Evolutionary conservation across 202 grass and related monocot species (phyloP).

Genomic region (Panicum hallii): DNA sequence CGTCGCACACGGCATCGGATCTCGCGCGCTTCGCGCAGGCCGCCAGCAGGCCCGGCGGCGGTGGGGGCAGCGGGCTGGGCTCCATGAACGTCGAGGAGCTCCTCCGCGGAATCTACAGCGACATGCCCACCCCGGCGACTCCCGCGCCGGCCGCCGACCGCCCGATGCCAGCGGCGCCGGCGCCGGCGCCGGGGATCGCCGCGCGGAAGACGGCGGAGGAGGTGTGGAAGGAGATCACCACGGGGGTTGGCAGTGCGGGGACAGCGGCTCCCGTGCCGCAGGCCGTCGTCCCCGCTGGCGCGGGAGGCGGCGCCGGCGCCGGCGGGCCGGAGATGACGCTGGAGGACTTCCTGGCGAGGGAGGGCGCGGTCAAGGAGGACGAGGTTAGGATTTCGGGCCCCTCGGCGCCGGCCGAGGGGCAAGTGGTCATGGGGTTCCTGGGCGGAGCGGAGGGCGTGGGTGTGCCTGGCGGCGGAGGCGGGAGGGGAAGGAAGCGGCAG

Average conservation of each 20-base stretch:
- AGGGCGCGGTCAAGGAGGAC: constrained; percentile 56
- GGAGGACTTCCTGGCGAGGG: constrained; percentile 92
- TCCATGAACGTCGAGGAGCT: constrained; percentile 96
- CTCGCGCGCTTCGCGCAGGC: constrained; percentile 59
- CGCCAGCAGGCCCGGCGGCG: constrained; percentile 41
- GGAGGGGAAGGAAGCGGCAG: constrained; percentile 74
- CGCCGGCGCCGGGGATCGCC: constrained; percentile 25
- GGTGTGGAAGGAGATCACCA: constrained; percentile 90
- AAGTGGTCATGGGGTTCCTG: constrained; percentile 41
- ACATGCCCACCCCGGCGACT: constrained; percentile 48
- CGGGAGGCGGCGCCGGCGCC: not conserved
- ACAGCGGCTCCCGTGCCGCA: constrained; percentile 15
- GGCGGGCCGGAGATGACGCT: constrained; percentile 81
- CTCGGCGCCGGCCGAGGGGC: constrained; percentile 41
- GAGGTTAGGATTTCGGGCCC: constrained; percentile 44
- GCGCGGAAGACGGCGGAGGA: constrained; percentile 67
- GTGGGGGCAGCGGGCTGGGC: constrained; percentile 54
- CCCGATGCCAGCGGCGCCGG: constrained; percentile 35
- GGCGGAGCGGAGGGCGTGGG: constrained; percentile 32
- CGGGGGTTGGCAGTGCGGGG: constrained; percentile 29
- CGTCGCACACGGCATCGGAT: constrained; percentile 73
- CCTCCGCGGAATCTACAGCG: constrained; percentile 67
- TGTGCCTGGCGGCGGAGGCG: constrained; percentile 33
- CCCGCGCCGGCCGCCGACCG: not conserved
- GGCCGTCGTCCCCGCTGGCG: constrained; percentile 4